These are phyloP conservation scores for Eucalyptus tenuipes DNA, from an alignment of 345 rosid genomes.

Conservation along the genomic window DNA sequence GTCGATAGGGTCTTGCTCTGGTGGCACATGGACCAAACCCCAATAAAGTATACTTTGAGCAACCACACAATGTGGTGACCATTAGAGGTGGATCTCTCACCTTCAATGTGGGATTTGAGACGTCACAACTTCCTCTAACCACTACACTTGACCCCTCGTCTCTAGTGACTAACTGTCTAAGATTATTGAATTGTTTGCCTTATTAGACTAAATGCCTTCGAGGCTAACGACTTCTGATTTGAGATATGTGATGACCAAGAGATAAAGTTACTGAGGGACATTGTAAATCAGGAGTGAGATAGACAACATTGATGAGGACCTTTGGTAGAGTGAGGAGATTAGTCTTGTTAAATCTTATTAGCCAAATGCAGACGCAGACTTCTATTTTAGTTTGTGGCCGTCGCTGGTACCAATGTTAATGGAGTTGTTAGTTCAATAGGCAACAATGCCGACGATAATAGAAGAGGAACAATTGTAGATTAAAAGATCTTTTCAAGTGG, in stretches of 20 bases:
- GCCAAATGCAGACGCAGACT: background rate
- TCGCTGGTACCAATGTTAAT: background rate
- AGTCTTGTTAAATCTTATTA: background rate
- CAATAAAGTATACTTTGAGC: background rate
- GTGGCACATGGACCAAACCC: background rate
- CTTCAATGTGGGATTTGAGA: background rate
- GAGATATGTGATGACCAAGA: background rate
- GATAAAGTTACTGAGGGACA: background rate
- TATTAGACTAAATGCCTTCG: background rate
- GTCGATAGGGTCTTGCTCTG: background rate
- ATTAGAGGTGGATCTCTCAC: background rate
- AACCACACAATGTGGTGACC: background rate
- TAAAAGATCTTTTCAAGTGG: background rate
- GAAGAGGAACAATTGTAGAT: background rate
- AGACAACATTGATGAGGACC: background rate
- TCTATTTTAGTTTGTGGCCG: background rate
- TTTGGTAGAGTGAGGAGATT: background rate
- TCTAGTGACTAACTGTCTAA: background rate
- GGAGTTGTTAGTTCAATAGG: background rate
- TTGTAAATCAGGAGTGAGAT: background rate
- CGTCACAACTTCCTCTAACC: background rate
- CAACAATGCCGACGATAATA: background rate
- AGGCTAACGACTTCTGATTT: background rate
- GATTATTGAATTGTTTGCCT: background rate
- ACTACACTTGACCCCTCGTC: background rate